Evolutionary conservation across 371 early-diverging fungal species (phyloP), one percentile per base, ranked within the genome.

Genomic region (Circinella minor): DNA sequence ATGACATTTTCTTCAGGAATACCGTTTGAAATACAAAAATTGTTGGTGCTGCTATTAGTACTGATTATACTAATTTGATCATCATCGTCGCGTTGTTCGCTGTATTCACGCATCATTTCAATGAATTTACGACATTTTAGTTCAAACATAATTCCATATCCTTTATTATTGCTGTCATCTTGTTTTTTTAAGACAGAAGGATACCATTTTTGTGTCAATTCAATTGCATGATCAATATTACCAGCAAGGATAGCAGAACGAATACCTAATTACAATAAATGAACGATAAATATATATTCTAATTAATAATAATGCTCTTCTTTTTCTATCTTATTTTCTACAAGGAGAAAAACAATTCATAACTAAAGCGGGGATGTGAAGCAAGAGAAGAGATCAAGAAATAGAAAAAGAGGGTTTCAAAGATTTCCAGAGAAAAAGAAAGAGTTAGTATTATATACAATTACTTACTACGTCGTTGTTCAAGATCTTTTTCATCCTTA

Each of bases 81-180:
- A 36, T 71, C 65, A 4, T 66, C 62, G 20, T 66, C 61, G 36
- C 57, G 61, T 39, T 65, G 61, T 39, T 65, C 65, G 10, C 36
- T 68, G 46, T 75, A 74, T 38, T 77, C 68, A 2, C 85, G 75
- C 69, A 95, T 90, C 83, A 95, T 89, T 81, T 96, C 96, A 27
- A 96, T 77, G 77, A 96, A 96, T 73, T 92, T 90, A 43, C 89
- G 91, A 72, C 97, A 96, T 43, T 89, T 82, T 34, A 98, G 86
- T 65, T 88, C 87, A 70, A 97, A 93, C 43, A 81, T 70, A 54
- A 95, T 79, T 59, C 86, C 66, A 49, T 67, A 55, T 10, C 61
- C 65, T 47, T 55, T 37, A 7, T n/a, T 34, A n/a, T 43, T 43
- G 43, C 11, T 43, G 43, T 43, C 43, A 9, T 55, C 46, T n/a